Evolutionary conservation across 1,284 basidiomycete genomes (phyloP), one percentile per base, ranked within the genome.

Genomic region (Apiotrichum laibachii): DNA sequence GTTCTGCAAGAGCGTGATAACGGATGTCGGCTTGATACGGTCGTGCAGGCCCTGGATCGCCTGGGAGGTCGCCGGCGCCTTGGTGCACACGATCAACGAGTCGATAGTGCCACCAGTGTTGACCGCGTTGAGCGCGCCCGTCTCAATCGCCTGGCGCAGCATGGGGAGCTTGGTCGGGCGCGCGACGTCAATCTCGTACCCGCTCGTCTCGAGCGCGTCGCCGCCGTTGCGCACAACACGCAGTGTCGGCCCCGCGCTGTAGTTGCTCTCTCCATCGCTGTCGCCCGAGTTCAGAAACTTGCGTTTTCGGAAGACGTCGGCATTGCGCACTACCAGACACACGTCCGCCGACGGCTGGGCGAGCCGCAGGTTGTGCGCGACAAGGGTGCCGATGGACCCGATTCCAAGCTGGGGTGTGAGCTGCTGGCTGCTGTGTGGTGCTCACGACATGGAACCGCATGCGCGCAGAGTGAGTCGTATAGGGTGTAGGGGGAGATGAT

Each of bases 1-100:
- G 74, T 97, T 97, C 72, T 96, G 90, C 52, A 96, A 77, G 8
- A 99, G 84, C 1, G 95, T 89, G 64, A 98, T 85, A 31, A 93
- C 96, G 47, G 87, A 88, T 54, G 83, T 75, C 0, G 83, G 77
- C 6, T 83, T 82, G 33, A 97, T 77, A 21, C 92, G 85, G 11
- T 84, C 84, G 7, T 83, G 76, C 51, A 98, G 82, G 5, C 78
- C 71, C 26, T 80, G 76, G 35, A 98, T 71, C 4, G 88, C 86
- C 1, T 73, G 66, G 0, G 86, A 52, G 0, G 88, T 88, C 15
- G 84, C 80, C 21, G 86, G 82, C 1, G 90, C 87, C 74, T 94
- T 95, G 57, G 89, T 86, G 37, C 90, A 85, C 66, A 97, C 83
- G 72, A 98, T 82, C 56, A 98, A 83, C 1, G 88, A 85, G 35